Conservation (phyloP, 371 early-diverging fungal species). For the Fennellomyces sp. region DNA sequence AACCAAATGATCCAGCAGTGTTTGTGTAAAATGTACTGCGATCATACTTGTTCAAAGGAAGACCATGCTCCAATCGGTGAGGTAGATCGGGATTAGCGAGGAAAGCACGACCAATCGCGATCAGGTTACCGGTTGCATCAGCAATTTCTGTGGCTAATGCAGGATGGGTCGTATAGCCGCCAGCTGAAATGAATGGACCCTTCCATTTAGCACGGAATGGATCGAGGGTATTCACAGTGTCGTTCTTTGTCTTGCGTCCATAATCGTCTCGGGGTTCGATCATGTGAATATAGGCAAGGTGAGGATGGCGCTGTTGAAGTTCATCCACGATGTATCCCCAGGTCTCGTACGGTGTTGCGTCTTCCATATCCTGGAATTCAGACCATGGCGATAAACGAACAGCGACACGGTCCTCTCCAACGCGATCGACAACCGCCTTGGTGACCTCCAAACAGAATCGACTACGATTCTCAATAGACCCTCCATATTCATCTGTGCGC, state of each 20-base stretch:
- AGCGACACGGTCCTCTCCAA: constrained; percentile 18
- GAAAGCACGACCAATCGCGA: constrained; percentile 33
- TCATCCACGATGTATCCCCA: constrained; percentile 23
- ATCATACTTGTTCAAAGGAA: constrained; percentile 23
- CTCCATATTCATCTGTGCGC: constrained; percentile 66
- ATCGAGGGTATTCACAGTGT: constrained; percentile 15
- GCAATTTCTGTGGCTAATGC: constrained; percentile 15
- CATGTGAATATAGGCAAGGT: constrained; percentile 34
- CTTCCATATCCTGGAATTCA: constrained; percentile 26
- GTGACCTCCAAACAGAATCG: constrained; percentile 50
- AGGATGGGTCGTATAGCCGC: constrained; percentile 22
- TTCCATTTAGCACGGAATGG: constrained; percentile 33
- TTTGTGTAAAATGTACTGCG: constrained; percentile 22
- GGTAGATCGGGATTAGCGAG: constrained; percentile 40
- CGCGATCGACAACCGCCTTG: constrained; percentile 23
- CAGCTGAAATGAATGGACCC: constrained; percentile 28
- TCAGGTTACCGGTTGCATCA: constrained; percentile 24
- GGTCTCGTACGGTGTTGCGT: constrained; percentile 33
- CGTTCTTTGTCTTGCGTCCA: constrained; percentile 4
- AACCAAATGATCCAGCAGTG: constrained; percentile 11
- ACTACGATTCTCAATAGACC: constrained; percentile 53
- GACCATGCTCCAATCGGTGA: constrained; percentile 22
- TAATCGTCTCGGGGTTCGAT: constrained; percentile 29
- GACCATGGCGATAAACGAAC: constrained; percentile 28
- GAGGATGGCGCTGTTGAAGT: constrained; percentile 21